These are phyloP conservation scores for Hyaloscypha variabilis DNA, from an alignment of 495 filamentous ascomycete genomes.

Conservation along the genomic window DNA sequence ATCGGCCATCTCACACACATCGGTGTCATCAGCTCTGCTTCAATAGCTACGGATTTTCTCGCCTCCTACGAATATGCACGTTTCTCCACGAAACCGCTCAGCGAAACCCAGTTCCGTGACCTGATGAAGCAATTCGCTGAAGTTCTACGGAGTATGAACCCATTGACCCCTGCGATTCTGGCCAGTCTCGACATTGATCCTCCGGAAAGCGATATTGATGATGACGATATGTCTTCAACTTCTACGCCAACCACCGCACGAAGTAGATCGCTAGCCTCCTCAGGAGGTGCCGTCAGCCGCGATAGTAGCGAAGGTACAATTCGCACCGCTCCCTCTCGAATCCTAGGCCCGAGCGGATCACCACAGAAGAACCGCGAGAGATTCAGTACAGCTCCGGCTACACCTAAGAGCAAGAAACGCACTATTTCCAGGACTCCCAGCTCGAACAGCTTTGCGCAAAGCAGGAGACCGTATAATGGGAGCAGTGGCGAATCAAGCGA, in stretches of 20 bases:
- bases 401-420: slow-evolving; percentile 45
- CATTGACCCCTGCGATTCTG: slow-evolving; percentile 51
- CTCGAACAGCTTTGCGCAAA: slow-evolving; percentile 46
- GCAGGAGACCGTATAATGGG: slow-evolving; percentile 39
- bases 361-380: slow-evolving; percentile 40
- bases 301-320: slow-evolving; percentile 34
- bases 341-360: slow-evolving; percentile 32
- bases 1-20: slow-evolving; percentile 68
- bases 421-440: slow-evolving; percentile 40
- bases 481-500: slow-evolving; percentile 39
- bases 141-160: slow-evolving; percentile 74
- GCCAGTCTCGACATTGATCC: slow-evolving; percentile 40
- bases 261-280: slow-evolving; percentile 32
- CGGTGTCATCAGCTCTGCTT: slow-evolving; percentile 61
- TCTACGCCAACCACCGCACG: slow-evolving; percentile 36
- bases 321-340: slow-evolving; percentile 31
- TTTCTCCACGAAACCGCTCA: slow-evolving; percentile 62
- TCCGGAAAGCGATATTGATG: slow-evolving; percentile 43
- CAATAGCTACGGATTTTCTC: slow-evolving; percentile 65
- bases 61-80: slow-evolving; percentile 79
- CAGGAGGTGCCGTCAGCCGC: slow-evolving; percentile 17
- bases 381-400: slow-evolving; percentile 55
- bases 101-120: slow-evolving; percentile 70
- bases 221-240: slow-evolving; percentile 45
- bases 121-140: slow-evolving; percentile 90